Evolutionary conservation across 768 basidiomycete genomes (phyloP).

Genomic region (Suillus cothurnatus): DNA sequence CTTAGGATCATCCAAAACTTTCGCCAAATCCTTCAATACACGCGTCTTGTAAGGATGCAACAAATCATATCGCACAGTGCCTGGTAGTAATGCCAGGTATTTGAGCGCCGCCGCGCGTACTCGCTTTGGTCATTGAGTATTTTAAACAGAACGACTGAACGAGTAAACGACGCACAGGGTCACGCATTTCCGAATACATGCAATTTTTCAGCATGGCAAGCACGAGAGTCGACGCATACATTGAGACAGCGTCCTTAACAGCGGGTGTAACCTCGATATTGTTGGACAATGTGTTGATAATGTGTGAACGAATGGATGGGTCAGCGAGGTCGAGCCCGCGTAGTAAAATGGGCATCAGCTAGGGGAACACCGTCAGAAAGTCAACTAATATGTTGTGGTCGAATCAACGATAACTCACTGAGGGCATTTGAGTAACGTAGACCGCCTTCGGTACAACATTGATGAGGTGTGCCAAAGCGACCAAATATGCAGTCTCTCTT

Average conservation of each 20-base stretch:
- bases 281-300: constrained; percentile 77
- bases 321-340: constrained; percentile 82
- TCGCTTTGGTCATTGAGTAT: constrained; percentile 46
- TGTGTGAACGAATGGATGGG: constrained; percentile 69
- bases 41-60: constrained; percentile 77
- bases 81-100: constrained; percentile 74
- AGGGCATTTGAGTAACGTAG: constrained; percentile 68
- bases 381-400: neutral
- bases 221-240: constrained; percentile 74
- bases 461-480: constrained; percentile 82
- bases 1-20: constrained; percentile 87
- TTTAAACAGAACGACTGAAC: neutral
- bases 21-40: constrained; percentile 75
- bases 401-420: constrained; percentile 38
- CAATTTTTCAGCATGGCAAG: constrained; percentile 70
- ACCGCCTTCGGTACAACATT: constrained; percentile 76
- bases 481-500: constrained; percentile 70
- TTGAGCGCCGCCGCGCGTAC: constrained; percentile 76
- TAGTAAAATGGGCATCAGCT: constrained; percentile 90
- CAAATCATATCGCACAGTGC: constrained; percentile 76
- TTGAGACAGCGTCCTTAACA: constrained; percentile 53
- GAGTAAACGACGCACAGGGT: constrained; percentile 47
- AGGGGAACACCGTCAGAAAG: neutral
- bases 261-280: constrained; percentile 63
- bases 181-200: constrained; percentile 49